phyloP scores from a whole-genome alignment of 2,329 filamentous ascomycete species.

The Colletotrichum zoysiae region DNA sequence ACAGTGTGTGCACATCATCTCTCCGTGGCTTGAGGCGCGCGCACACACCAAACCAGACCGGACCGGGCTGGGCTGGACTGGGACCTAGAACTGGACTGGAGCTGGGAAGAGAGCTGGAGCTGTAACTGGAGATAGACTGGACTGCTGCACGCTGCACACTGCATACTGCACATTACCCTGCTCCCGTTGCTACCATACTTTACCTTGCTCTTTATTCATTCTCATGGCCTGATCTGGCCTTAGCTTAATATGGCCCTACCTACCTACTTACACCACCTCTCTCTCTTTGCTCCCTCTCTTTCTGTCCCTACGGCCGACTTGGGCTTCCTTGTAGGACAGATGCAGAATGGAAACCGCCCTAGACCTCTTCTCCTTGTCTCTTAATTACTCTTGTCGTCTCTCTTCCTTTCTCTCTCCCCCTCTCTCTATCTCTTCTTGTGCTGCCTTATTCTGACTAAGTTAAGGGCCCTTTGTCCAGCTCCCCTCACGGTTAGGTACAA shows the following conservation, averaged over 20 bases:
- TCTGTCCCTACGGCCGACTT: not conserved
- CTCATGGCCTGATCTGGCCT: slow-evolving; percentile 14
- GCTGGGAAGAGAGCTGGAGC: slow-evolving; percentile 2
- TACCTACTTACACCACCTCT: not conserved
- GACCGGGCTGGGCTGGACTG: slow-evolving; percentile 3
- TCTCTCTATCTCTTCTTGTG: not conserved
- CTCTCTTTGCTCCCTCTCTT: not conserved
- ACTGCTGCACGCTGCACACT: not conserved
- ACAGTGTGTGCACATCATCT: slow-evolving; percentile 25
- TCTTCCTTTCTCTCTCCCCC: not conserved
- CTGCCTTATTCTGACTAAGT: slow-evolving; percentile 2
- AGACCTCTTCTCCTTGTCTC: slow-evolving; percentile 14
- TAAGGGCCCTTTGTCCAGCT: slow-evolving; percentile 1
- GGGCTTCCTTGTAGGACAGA: slow-evolving; percentile 1
- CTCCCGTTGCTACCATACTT: slow-evolving; percentile 16
- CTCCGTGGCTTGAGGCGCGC: slow-evolving; percentile 11
- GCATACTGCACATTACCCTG: slow-evolving; percentile 10
- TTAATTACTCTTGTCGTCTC: slow-evolving; percentile 3
- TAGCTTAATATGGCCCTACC: slow-evolving; percentile 11
- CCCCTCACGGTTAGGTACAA: not conserved
- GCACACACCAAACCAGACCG: slow-evolving; percentile 12
- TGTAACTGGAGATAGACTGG: slow-evolving; percentile 3
- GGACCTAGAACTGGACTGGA: not conserved
- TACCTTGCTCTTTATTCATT: slow-evolving; percentile 1
- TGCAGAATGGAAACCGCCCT: slow-evolving; percentile 2